Evolutionary conservation across 2,329 filamentous ascomycete genomes (phyloP).

Genomic region (Penicillium sp.): DNA sequence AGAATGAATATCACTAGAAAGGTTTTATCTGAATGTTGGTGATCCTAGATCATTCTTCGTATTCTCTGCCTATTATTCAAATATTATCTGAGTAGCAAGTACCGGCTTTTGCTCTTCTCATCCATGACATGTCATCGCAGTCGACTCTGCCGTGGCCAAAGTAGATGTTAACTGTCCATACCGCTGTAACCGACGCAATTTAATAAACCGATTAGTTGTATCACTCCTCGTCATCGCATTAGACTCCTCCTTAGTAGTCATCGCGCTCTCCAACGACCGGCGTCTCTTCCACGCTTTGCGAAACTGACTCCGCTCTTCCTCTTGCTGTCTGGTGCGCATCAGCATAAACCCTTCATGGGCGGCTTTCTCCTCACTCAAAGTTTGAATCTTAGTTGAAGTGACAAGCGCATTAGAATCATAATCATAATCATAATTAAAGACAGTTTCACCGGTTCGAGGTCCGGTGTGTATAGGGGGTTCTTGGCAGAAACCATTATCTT

Average conservation of each 20-base stretch:
- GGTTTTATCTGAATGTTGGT: neutral
- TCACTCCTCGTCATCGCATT: neutral
- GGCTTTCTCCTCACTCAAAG: constrained; percentile 42
- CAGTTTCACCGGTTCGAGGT: neutral
- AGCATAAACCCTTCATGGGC: constrained; percentile 41
- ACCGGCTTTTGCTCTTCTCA: neutral
- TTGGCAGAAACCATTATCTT: constrained; percentile 1
- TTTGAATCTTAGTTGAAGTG: constrained; percentile 35
- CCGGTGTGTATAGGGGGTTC: neutral
- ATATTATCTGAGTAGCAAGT: neutral
- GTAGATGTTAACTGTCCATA: constrained; percentile 18
- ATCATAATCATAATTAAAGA: neutral
- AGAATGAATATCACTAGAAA: neutral
- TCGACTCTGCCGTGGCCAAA: constrained; percentile 16
- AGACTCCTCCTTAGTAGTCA: constrained; percentile 6
- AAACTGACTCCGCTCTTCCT: constrained; percentile 43
- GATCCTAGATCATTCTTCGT: neutral
- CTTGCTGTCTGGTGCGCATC: constrained; percentile 40
- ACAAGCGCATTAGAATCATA: constrained; percentile 3
- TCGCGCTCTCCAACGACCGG: constrained; percentile 25
- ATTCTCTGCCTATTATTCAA: neutral
- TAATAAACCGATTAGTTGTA: constrained; percentile 13
- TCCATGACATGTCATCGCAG: constrained; percentile 21
- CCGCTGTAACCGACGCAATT: constrained; percentile 25
- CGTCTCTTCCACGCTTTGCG: constrained; percentile 42